Conservation (phyloP, 768 basidiomycete species). For the Tremella yokohamensis region DNA sequence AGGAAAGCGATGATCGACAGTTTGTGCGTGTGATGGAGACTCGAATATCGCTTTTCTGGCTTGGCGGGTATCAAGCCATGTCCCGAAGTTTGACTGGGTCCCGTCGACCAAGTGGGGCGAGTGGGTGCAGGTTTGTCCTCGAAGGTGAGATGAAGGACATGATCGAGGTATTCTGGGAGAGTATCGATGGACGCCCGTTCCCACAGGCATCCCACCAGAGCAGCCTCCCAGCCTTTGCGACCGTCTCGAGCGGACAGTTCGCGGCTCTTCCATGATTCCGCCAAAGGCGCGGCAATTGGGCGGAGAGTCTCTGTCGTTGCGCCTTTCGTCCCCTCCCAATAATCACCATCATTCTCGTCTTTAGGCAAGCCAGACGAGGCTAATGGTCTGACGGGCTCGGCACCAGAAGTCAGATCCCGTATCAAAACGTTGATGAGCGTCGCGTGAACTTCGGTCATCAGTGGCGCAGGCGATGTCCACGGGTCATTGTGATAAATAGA, state of each 20-base stretch:
- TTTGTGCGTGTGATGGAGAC: constrained; percentile 71
- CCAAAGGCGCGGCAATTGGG: constrained; percentile 25
- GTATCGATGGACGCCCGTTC: constrained; percentile 58
- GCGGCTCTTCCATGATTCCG: constrained; percentile 33
- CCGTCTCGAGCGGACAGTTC: constrained; percentile 33
- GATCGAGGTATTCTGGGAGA: constrained; percentile 56
- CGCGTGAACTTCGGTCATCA: constrained; percentile 85
- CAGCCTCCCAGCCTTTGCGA: constrained; percentile 46
- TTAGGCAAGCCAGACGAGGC: constrained; percentile 7
- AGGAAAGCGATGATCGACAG: constrained; percentile 82
- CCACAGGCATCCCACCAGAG: constrained; percentile 48
- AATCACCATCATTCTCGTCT: constrained; percentile 31
- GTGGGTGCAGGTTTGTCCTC: constrained; percentile 47
- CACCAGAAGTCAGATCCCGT: constrained; percentile 57
- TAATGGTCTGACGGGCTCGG: constrained; percentile 28
- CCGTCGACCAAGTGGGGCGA: constrained; percentile 49
- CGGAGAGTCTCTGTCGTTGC: constrained; percentile 41
- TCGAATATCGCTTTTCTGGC: constrained; percentile 66
- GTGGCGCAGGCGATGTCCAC: constrained; percentile 57
- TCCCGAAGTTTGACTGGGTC: constrained; percentile 23
- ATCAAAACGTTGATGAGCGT: constrained; percentile 77
- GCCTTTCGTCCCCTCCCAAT: constrained; percentile 47
- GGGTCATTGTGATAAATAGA: constrained; percentile 79
- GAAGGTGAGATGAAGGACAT: constrained; percentile 41
- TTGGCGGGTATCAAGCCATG: constrained; percentile 39